Evolutionary conservation across 73 alveolate species (phyloP).

Genomic region (Paramecium sexaurelia): DNA sequence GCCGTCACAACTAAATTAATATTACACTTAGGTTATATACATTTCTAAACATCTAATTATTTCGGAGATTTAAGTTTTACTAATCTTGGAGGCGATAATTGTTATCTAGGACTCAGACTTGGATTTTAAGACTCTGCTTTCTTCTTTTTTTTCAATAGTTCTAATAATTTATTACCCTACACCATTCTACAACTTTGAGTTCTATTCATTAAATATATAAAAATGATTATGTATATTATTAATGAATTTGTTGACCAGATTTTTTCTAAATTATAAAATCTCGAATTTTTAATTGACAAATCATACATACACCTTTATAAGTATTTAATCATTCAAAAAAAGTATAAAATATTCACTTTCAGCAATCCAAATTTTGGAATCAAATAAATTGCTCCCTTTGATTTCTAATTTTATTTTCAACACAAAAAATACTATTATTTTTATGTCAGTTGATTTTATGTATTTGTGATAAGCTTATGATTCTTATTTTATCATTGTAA

Average conservation of each 20-base stretch:
- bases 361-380: too few species aligned
- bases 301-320: background rate
- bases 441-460: too few species aligned
- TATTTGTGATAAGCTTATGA: too few species aligned
- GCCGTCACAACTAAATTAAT: background rate
- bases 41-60: background rate
- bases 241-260: background rate
- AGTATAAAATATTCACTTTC: too few species aligned
- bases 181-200: slow-evolving; percentile 25
- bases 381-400: too few species aligned
- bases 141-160: slow-evolving; percentile 21
- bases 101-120: background rate
- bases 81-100: background rate
- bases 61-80: background rate
- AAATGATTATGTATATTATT: background rate
- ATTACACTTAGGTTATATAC: background rate
- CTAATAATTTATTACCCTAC: background rate
- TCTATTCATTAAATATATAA: background rate
- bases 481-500: too few species aligned
- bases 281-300: background rate
- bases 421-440: too few species aligned
- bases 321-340: too few species aligned
- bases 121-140: slow-evolving; percentile 27
- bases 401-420: too few species aligned
- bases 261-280: background rate